Conservation (phyloP, 2,329 filamentous ascomycete genomes). For the Aspergillus flavus region DNA sequence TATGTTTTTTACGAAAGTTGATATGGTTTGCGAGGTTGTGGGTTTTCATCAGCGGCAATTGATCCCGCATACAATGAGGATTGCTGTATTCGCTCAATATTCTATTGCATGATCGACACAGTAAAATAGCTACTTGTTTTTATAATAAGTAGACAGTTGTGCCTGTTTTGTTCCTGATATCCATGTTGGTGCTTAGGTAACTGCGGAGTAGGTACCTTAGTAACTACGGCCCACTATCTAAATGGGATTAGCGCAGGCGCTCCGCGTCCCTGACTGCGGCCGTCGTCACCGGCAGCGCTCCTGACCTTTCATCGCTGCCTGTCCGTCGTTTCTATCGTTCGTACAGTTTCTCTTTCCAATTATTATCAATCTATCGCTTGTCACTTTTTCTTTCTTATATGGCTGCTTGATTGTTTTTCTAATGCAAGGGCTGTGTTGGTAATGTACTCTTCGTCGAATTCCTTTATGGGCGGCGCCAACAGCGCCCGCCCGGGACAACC, state of each 20-base stretch:
- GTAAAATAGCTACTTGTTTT: neutral
- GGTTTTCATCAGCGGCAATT: neutral
- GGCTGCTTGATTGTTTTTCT: slow-evolving; percentile 14
- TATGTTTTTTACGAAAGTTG: neutral
- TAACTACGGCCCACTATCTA: slow-evolving; percentile 8
- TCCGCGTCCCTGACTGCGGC: slow-evolving; percentile 30
- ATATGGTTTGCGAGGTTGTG: neutral
- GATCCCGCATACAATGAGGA: neutral
- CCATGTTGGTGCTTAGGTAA: neutral
- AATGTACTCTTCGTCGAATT: slow-evolving; percentile 92
- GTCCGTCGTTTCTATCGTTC: slow-evolving; percentile 19
- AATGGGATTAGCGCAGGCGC: slow-evolving; percentile 24
- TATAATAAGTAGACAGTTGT: neutral
- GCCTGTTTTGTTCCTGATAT: neutral
- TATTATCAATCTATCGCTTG: slow-evolving; percentile 6
- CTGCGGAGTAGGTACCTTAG: neutral
- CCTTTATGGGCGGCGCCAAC: slow-evolving; percentile 78
- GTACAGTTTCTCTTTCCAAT: slow-evolving; percentile 19
- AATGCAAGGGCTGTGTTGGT: slow-evolving; percentile 31
- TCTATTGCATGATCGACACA: neutral
- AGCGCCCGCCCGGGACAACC: slow-evolving; percentile 71
- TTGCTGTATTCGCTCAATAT: neutral
- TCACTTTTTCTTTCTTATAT: slow-evolving; percentile 1
- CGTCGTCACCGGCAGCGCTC: slow-evolving; percentile 35
- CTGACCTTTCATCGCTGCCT: slow-evolving; percentile 25